Base-by-base conservation (phyloP, 495 filamentous ascomycete genomes). In the Penicilliopsis zonata region DNA sequence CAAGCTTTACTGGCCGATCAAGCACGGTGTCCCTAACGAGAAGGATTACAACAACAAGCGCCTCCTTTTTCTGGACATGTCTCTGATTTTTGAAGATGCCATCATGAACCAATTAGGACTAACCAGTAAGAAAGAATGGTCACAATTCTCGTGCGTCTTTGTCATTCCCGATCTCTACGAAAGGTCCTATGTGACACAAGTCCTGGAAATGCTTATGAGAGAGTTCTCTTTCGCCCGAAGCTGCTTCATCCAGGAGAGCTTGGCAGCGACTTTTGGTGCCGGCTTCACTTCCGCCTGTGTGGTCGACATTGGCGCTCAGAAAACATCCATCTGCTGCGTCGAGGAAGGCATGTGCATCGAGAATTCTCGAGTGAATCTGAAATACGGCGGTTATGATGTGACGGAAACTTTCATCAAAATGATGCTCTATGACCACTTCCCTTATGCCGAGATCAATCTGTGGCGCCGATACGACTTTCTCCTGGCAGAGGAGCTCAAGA, bases 141-240 rank as follows among this genome's bases (percentile, higher is more conserved):
- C 69, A 23, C 79, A 88, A 48, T 95, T 95, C 52, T 82, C 82
- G 30, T 94, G 86, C 44, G 87, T 94, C 3, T 83, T 96, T 40
- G 76, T 98, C 26, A 86, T 98, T 10, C 92, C 90, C 2, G 90
- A 98, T 48, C 69, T 98, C 1, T 98, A 95, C 55, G 90, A 98
- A 52, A 87, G 90, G 45, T 72, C 70, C 12, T 94, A 95, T 43
- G 82, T 96, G 12, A 79, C 77, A n/a, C 70, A 76, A 31, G 59
- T 84, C 9, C 61, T 98, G 23, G 81, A 92, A 26, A 77, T 90
- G 43, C 67, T 90, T 31, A 74, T 96, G 58, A 80, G 77, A 22
- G 82, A 90, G 47, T 86, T 94, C 47, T 76, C 82, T 16, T 93
- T 98, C 46, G 76, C 74, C 33, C 77, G 78, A 20, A 76, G 94